Conservation (phyloP, 371 early-diverging fungal species). For the Rhizopus microsporus region DNA sequence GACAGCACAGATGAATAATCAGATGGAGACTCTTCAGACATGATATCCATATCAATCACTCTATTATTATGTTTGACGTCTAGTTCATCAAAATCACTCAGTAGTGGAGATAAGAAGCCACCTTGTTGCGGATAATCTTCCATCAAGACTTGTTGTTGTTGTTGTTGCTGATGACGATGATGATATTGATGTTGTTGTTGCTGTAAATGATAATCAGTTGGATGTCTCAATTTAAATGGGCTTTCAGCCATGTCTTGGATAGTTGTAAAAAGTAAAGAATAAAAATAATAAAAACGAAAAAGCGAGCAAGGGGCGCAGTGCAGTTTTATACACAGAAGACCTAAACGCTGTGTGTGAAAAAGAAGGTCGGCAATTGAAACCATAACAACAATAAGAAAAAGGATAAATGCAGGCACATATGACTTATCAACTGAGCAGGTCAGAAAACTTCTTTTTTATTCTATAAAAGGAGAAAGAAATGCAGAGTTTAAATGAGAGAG, state of each 20-base stretch:
- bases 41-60: not conserved
- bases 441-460: not conserved
- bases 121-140: slow-evolving; percentile 11
- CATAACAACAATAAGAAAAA: not conserved
- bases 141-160: slow-evolving; percentile 16
- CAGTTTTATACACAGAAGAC: not conserved
- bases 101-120: slow-evolving; percentile 16
- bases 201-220: slow-evolving; percentile 32
- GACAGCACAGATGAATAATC: slow-evolving; percentile 23
- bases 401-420: not conserved
- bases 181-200: slow-evolving; percentile 8
- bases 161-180: not conserved
- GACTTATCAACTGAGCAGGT: not conserved
- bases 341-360: slow-evolving; percentile 1
- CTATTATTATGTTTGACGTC: slow-evolving; percentile 1
- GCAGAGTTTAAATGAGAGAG: not conserved
- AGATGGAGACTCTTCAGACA: slow-evolving; percentile 25
- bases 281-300: slow-evolving; percentile 4
- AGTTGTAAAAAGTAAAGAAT: not conserved
- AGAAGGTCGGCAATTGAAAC: not conserved
- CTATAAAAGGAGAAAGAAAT: no score
- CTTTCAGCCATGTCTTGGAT: slow-evolving; percentile 7
- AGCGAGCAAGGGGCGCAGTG: not conserved
- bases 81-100: slow-evolving; percentile 33
- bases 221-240: slow-evolving; percentile 25